Percentiles rank a stretch among this genome's conserved stretches.
Conservation (phyloP, 768 basidiomycete species). For the Termitomyces sp. region DNA sequence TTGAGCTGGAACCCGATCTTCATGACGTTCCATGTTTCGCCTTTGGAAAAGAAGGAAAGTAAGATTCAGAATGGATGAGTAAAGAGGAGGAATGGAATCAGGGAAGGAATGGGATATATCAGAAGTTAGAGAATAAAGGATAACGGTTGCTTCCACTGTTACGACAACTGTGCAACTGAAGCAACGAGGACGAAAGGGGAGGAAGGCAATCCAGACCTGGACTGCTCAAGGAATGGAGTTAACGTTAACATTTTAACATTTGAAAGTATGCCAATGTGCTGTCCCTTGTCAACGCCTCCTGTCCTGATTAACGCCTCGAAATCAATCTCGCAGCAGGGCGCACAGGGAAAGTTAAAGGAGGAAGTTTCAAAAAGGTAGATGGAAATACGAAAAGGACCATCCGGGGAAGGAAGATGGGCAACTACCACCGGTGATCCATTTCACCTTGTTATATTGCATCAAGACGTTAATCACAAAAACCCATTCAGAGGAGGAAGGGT, state of each 20-base stretch:
- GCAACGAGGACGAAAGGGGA: not conserved
- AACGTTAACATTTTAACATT: not conserved
- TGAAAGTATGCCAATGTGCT: not conserved
- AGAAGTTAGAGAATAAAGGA: not conserved
- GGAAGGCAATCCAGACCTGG: not conserved
- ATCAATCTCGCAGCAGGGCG: not conserved
- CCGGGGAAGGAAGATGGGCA: not conserved
- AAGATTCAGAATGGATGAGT: not conserved
- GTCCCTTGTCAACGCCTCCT: not conserved
- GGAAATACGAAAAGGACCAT: not conserved
- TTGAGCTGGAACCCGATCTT: constrained; percentile 99
- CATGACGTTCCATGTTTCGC: constrained; percentile 99
- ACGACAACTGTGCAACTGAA: not conserved
- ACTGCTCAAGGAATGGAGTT: not conserved
- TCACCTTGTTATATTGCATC: not conserved
- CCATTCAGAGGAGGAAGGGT: not conserved
- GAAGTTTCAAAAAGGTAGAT: not conserved
- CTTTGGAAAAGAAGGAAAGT: constrained; percentile 31
- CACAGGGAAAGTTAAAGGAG: not conserved
- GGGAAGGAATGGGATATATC: not conserved
- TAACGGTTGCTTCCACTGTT: not conserved
- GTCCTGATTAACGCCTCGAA: not conserved
- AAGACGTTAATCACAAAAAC: not conserved
- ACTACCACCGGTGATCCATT: not conserved
- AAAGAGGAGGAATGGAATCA: not conserved